A percentile compares a stretch with the other conserved stretches of the same genome.
These are phyloP conservation scores for Cyberlindnera nakhonratchasimensis DNA, from an alignment of 805 yeast genomes.

Conservation along the genomic window DNA sequence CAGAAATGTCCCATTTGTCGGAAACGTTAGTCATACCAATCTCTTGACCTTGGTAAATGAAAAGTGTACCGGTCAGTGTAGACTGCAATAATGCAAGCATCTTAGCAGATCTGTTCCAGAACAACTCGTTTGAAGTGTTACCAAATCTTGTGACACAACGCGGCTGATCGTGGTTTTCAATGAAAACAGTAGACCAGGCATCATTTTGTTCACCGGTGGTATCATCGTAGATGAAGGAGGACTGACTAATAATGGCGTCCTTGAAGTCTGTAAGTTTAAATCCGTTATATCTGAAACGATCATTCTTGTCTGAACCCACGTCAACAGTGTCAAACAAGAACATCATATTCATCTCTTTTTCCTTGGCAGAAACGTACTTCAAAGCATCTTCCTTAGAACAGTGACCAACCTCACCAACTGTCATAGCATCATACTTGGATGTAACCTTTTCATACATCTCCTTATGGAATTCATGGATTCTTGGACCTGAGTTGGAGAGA, in stretches of 20 bases:
- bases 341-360: conserved; percentile 40
- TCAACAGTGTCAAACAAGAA: conserved; percentile 35
- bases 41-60: conserved; percentile 60
- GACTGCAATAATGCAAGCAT: conserved; percentile 43
- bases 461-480: conserved; percentile 55
- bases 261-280: conserved; percentile 40
- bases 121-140: conserved; percentile 33
- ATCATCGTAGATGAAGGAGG: conserved; percentile 38
- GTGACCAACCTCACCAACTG: conserved; percentile 55
- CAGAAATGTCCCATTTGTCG: conserved; percentile 42
- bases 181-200: conserved; percentile 53
- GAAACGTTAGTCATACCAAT: conserved; percentile 49
- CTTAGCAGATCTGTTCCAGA: conserved; percentile 43
- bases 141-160: conserved; percentile 52
- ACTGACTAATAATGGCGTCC: conserved; percentile 34
- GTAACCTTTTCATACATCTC: conserved; percentile 44
- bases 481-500: conserved; percentile 44
- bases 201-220: conserved; percentile 34
- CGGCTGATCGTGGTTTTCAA: conserved; percentile 58
- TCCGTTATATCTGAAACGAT: conserved; percentile 35
- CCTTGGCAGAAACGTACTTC: conserved; percentile 38
- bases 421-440: conserved; percentile 47
- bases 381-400: conserved; percentile 40
- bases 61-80: conserved; percentile 51
- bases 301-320: conserved; percentile 37